These are phyloP conservation scores for Oryza brachyantha DNA, from an alignment of 176 grass and related monocot species.

Conservation along the genomic window DNA sequence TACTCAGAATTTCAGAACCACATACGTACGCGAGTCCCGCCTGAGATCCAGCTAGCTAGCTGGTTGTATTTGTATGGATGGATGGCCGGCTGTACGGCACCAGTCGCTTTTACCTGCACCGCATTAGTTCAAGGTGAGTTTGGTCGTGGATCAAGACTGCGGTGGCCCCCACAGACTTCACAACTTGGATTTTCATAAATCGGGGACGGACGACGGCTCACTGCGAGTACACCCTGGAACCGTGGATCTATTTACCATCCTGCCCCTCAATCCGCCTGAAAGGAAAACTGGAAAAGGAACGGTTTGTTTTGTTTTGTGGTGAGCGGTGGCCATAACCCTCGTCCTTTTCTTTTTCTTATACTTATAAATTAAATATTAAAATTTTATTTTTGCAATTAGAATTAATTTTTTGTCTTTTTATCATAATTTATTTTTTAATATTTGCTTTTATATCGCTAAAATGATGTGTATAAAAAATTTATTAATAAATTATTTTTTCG, in stretches of 20 bases:
- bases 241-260: not conserved
- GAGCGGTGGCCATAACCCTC: too few species aligned
- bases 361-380: too few species aligned
- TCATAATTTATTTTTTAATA: too few species aligned
- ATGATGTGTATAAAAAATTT: too few species aligned
- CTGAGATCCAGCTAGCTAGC: not conserved
- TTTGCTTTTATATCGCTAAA: too few species aligned
- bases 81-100: not conserved
- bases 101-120: not conserved
- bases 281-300: not conserved
- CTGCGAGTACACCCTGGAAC: not conserved
- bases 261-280: not conserved
- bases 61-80: not conserved
- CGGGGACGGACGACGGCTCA: not conserved
- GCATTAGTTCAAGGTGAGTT: conserved; percentile 11
- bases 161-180: conserved; percentile 10
- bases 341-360: too few species aligned
- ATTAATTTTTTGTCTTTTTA: too few species aligned
- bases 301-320: not conserved
- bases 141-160: not conserved
- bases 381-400: too few species aligned
- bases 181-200: not conserved
- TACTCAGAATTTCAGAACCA: not conserved
- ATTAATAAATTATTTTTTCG: too few species aligned
- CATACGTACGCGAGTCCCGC: not conserved